Percentiles rank a stretch among this genome's conserved stretches.
These are phyloP conservation scores for Trichosporon inkin DNA, from an alignment of 1,284 basidiomycete genomes.

Conservation along the genomic window DNA sequence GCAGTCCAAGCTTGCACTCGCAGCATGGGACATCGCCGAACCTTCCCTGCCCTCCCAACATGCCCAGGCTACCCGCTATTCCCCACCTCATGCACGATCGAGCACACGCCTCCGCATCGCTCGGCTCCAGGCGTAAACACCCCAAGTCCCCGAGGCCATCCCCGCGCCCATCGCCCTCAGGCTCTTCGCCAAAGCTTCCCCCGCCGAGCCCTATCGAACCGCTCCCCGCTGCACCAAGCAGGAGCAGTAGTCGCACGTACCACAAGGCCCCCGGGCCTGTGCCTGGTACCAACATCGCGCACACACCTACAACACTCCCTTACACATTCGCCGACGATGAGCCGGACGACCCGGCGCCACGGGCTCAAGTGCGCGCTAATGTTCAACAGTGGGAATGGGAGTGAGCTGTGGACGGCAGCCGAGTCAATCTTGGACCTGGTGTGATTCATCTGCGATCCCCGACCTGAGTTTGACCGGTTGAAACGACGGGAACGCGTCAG, in stretches of 20 bases:
- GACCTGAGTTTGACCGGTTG: too few relatives aligned
- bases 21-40: not conserved
- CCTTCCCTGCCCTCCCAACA: not conserved
- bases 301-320: not conserved
- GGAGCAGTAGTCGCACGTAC: not conserved
- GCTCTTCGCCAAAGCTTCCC: not conserved
- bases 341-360: not conserved
- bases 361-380: not conserved
- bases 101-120: not conserved
- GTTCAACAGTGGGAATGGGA: slow-evolving; percentile 4
- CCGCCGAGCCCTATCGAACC: slow-evolving; percentile 6
- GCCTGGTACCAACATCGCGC: not conserved
- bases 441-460: not conserved
- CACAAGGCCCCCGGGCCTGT: not conserved
- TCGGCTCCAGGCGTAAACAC: not conserved
- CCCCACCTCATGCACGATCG: not conserved
- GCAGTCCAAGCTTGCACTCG: not conserved
- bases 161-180: not conserved
- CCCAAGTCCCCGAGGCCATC: not conserved
- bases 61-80: too few relatives aligned
- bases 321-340: slow-evolving; percentile 5
- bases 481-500: too few relatives aligned
- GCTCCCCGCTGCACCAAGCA: not conserved
- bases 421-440: not conserved
- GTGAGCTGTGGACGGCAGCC: not conserved